These are phyloP conservation scores for Venturia nashicola DNA, from an alignment of 2,329 filamentous ascomycete genomes.

Conservation along the genomic window DNA sequence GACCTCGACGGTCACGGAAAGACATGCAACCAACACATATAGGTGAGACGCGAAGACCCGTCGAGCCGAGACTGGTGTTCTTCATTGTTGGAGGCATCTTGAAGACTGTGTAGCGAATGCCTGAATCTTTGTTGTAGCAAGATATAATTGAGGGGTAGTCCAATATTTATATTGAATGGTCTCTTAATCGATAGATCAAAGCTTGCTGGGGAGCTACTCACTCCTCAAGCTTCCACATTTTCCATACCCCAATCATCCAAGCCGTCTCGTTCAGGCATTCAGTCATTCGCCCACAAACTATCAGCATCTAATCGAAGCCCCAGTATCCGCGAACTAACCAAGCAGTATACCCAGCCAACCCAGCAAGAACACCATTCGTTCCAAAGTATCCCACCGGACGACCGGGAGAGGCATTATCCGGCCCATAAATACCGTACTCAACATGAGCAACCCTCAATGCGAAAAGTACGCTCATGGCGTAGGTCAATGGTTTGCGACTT, in stretches of 20 bases:
- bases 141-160: too few relatives aligned
- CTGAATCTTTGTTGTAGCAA: too few relatives aligned
- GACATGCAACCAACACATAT: neutral
- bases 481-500: neutral
- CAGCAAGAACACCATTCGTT: neutral
- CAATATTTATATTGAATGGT: too few relatives aligned
- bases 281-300: too few relatives aligned
- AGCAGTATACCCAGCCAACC: neutral
- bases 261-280: too few relatives aligned
- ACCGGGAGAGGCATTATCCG: neutral
- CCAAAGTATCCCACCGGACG: neutral
- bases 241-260: too few relatives aligned
- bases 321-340: neutral
- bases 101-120: neutral
- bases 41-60: neutral
- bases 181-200: too few relatives aligned
- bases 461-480: neutral
- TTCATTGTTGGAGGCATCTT: neutral
- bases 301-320: neutral
- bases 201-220: too few relatives aligned
- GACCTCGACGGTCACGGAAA: constrained; percentile 18
- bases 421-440: neutral
- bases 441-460: neutral
- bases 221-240: too few relatives aligned
- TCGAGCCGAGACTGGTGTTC: neutral